Evolutionary conservation across 306 rosid genomes (phyloP).

Genomic region (Cucurbita pepo): DNA sequence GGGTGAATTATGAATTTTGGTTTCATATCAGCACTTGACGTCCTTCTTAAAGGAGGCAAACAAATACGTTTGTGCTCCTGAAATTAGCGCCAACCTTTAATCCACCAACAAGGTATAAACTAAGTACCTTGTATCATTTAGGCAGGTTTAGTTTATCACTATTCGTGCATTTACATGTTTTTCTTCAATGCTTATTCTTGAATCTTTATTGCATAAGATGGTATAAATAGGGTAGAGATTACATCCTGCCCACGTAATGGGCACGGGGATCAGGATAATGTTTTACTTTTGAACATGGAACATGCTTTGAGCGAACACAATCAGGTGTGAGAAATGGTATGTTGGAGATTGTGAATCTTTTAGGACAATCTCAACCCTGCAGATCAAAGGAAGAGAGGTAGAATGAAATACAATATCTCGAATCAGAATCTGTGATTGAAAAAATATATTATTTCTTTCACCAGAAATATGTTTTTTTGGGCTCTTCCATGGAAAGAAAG

Average conservation of each 20-base stretch:
- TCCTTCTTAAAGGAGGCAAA: too few species aligned
- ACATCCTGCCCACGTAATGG: background rate
- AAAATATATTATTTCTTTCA: background rate
- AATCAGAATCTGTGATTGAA: background rate
- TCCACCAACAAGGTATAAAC: background rate
- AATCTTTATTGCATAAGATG: background rate
- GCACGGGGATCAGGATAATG: too few species aligned
- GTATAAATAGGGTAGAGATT: background rate
- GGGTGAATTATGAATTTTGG: background rate
- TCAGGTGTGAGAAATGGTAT: background rate
- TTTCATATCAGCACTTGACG: background rate
- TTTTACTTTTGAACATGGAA: background rate
- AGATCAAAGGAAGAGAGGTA: conserved; percentile 19
- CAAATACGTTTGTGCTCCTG: background rate
- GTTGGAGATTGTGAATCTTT: background rate
- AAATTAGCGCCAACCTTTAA: background rate
- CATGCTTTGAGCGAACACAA: background rate
- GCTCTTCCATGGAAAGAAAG: too few species aligned
- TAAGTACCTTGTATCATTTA: background rate
- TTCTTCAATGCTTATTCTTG: background rate
- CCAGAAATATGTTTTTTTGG: background rate
- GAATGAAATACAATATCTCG: conserved; percentile 9
- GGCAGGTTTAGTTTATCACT: background rate
- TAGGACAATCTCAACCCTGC: background rate
- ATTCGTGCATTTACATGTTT: background rate